Evolutionary conservation across 2,329 filamentous ascomycete genomes (phyloP).

Genomic region (Fusarium albidum): DNA sequence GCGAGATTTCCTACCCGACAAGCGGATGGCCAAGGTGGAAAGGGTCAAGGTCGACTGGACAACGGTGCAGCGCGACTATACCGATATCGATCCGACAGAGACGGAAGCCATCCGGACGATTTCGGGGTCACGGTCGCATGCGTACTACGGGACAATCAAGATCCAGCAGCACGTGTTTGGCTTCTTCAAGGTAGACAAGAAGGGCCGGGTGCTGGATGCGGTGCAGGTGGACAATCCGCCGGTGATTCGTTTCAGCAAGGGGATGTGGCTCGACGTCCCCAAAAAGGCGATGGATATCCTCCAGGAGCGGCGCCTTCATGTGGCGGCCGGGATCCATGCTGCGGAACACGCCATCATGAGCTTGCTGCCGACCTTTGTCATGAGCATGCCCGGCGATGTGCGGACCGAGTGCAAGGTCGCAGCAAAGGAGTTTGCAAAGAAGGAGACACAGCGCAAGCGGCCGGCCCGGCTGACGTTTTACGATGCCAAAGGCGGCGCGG

Average conservation of each 20-base stretch:
- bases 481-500: slow-evolving; percentile 87
- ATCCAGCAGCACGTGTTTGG: slow-evolving; percentile 92
- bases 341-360: slow-evolving; percentile 91
- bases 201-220: slow-evolving; percentile 85
- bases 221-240: slow-evolving; percentile 94
- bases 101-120: slow-evolving; percentile 87
- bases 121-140: slow-evolving; percentile 66
- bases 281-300: slow-evolving; percentile 81
- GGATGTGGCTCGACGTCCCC: slow-evolving; percentile 96
- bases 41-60: slow-evolving; percentile 94
- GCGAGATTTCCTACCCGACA: slow-evolving; percentile 83
- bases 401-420: slow-evolving; percentile 93
- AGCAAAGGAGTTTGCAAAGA: slow-evolving; percentile 83
- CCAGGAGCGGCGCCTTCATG: slow-evolving; percentile 74
- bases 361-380: slow-evolving; percentile 89
- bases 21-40: slow-evolving; percentile 85
- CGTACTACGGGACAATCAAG: slow-evolving; percentile 86
- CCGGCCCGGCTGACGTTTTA: slow-evolving; percentile 93
- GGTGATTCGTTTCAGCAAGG: slow-evolving; percentile 83
- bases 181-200: slow-evolving; percentile 96
- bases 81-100: slow-evolving; percentile 91
- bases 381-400: slow-evolving; percentile 89
- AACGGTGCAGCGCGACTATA: slow-evolving; percentile 91
- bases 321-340: slow-evolving; percentile 91
- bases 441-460: slow-evolving; percentile 76